Conservation (phyloP, 2,329 filamentous ascomycete genomes). For the Ramularia collo-cygni region DNA sequence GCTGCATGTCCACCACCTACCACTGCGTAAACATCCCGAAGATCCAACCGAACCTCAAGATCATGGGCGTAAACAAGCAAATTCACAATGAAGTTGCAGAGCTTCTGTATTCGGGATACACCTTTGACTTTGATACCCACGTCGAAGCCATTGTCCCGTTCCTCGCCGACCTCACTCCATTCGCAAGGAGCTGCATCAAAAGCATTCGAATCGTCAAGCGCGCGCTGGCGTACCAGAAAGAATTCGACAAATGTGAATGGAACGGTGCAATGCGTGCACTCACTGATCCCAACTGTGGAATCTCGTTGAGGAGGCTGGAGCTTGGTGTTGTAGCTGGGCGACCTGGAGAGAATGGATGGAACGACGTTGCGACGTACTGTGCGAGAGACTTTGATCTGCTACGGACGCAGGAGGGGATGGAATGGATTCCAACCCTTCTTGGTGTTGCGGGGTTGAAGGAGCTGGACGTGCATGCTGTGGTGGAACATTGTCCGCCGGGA, state of each 20-base stretch:
- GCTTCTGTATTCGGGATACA: slow-evolving; percentile 50
- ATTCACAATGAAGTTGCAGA: slow-evolving; percentile 51
- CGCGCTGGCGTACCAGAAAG: slow-evolving; percentile 46
- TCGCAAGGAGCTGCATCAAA: slow-evolving; percentile 40
- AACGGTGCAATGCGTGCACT: slow-evolving; percentile 46
- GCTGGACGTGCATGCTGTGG: slow-evolving; percentile 47
- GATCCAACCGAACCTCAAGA: slow-evolving; percentile 28
- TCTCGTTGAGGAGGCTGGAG: slow-evolving; percentile 34
- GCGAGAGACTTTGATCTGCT: slow-evolving; percentile 43
- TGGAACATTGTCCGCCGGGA: slow-evolving; percentile 49
- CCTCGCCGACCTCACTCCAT: slow-evolving; percentile 49
- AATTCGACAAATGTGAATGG: slow-evolving; percentile 53
- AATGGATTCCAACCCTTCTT: slow-evolving; percentile 53
- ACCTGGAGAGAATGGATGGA: slow-evolving; percentile 42
- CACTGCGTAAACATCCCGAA: slow-evolving; percentile 38
- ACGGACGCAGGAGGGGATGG: slow-evolving; percentile 43
- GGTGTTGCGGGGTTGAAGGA: slow-evolving; percentile 44
- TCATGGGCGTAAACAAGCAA: slow-evolving; percentile 31
- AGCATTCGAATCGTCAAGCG: slow-evolving; percentile 51
- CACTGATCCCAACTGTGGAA: slow-evolving; percentile 20
- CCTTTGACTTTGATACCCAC: slow-evolving; percentile 54
- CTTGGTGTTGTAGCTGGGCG: slow-evolving; percentile 52
- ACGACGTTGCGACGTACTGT: slow-evolving; percentile 41
- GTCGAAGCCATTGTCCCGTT: slow-evolving; percentile 57
- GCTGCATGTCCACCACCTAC: slow-evolving; percentile 50